phyloP scores from a whole-genome alignment of 2,329 filamentous ascomycete species.

The Colletotrichum chrysophilum region DNA sequence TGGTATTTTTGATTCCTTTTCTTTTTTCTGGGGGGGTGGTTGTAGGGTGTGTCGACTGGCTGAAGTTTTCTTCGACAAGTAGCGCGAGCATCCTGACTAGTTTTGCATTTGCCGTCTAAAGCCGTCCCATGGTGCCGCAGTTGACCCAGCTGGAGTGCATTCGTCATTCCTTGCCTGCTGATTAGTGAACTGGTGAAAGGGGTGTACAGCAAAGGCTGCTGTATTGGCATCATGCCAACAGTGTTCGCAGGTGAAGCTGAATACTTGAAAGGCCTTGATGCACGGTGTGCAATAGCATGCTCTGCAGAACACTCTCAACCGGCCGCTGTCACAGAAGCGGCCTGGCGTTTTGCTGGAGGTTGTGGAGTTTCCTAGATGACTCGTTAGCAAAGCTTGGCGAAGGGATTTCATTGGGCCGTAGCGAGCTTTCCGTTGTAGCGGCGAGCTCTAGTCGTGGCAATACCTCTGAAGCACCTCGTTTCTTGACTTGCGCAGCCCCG shows the following conservation, averaged over 20 bases:
- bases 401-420: conserved; percentile 38
- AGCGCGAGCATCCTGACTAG: not conserved
- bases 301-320: conserved; percentile 29
- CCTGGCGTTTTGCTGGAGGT: conserved; percentile 43
- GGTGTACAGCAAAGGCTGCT: not conserved
- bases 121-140: not conserved
- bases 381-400: conserved; percentile 40
- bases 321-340: conserved; percentile 45
- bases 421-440: not conserved
- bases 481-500: conserved; percentile 46
- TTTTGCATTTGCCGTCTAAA: not conserved
- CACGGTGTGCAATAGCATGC: not conserved
- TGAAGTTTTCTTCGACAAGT: not conserved
- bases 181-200: not conserved
- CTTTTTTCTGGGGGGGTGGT: not conserved
- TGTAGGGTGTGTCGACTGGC: not conserved
- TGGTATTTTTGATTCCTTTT: not conserved
- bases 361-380: conserved; percentile 38
- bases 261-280: not conserved
- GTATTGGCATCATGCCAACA: not conserved
- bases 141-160: not conserved
- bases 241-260: not conserved
- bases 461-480: conserved; percentile 55
- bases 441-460: not conserved
- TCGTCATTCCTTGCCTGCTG: not conserved